Evolutionary conservation across 768 basidiomycete species (phyloP).

Genomic region (Gloeopeniophorella convolvens): DNA sequence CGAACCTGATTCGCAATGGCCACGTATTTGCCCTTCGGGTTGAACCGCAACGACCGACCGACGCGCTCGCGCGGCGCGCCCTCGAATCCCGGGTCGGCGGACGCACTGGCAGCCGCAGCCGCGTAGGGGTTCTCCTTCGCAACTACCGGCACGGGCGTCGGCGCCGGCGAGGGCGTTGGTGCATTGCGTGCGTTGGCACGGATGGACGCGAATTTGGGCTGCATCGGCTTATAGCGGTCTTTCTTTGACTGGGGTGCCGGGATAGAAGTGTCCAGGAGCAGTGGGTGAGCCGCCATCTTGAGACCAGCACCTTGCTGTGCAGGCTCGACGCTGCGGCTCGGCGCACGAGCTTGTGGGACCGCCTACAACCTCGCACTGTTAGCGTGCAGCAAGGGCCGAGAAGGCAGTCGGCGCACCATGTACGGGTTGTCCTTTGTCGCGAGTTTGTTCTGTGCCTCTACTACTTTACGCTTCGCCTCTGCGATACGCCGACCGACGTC

Average conservation of each 20-base stretch:
- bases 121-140: conserved; percentile 74
- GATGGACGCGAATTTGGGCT: conserved; percentile 96
- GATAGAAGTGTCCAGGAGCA: conserved; percentile 65
- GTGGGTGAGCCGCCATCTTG: conserved; percentile 87
- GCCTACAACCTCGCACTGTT: conserved; percentile 32
- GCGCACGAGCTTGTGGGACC: conserved; percentile 49
- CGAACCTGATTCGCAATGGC: conserved; percentile 64
- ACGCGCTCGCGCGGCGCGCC: conserved; percentile 65
- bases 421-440: conserved; percentile 82
- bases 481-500: conserved; percentile 68
- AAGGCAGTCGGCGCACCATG: conserved; percentile 42
- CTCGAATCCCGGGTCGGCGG: conserved; percentile 62
- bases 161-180: conserved; percentile 50
- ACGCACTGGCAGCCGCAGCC: conserved; percentile 35
- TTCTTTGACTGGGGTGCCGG: conserved; percentile 67
- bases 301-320: conserved; percentile 76
- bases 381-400: neutral
- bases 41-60: conserved; percentile 75
- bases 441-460: conserved; percentile 72
- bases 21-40: conserved; percentile 88
- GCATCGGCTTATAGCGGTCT: conserved; percentile 96
- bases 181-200: conserved; percentile 81
- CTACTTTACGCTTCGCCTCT: conserved; percentile 81
- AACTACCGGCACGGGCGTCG: conserved; percentile 29
- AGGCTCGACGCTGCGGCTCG: conserved; percentile 48